Evolutionary conservation across 2,329 filamentous ascomycete genomes (phyloP).

Genomic region (Truncatella angustata): DNA sequence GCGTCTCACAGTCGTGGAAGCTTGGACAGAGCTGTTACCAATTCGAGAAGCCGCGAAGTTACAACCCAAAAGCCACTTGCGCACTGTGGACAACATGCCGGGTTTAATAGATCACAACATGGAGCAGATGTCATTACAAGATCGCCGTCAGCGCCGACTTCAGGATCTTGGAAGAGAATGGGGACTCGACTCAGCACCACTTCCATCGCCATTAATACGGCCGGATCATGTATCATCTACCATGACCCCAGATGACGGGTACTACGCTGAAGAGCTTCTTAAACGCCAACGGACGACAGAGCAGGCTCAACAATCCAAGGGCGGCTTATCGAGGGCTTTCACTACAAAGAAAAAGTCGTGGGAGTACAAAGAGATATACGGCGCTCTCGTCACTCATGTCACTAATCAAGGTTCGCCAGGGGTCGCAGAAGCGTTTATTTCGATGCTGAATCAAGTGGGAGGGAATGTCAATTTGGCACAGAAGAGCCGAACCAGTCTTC

Average conservation of each 20-base stretch:
- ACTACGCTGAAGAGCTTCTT: slow-evolving; percentile 52
- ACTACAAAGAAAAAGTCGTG: slow-evolving; percentile 48
- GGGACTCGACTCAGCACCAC: slow-evolving; percentile 40
- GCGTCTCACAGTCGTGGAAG: too few species aligned
- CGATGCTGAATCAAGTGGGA: slow-evolving; percentile 46
- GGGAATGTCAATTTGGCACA: slow-evolving; percentile 49
- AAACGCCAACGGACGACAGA: slow-evolving; percentile 39
- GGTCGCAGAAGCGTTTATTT: slow-evolving; percentile 55
- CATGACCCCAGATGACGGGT: slow-evolving; percentile 47
- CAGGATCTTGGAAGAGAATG: slow-evolving; percentile 49
- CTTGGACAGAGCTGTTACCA: too few species aligned
- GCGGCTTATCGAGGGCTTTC: slow-evolving; percentile 41
- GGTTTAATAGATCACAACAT: slow-evolving; percentile 17
- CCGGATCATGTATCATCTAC: slow-evolving; percentile 42
- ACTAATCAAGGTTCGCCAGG: slow-evolving; percentile 48
- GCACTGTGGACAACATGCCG: slow-evolving; percentile 10
- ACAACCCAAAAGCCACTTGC: too few species aligned
- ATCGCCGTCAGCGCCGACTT: slow-evolving; percentile 46
- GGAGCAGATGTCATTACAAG: slow-evolving; percentile 23
- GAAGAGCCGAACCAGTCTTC: slow-evolving; percentile 46
- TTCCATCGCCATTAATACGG: slow-evolving; percentile 37
- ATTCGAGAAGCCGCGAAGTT: too few species aligned
- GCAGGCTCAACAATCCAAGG: slow-evolving; percentile 35
- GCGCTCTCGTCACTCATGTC: slow-evolving; percentile 49
- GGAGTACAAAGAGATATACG: slow-evolving; percentile 53